These are phyloP conservation scores for Aureobasidium melanogenum DNA, from an alignment of 2,329 filamentous ascomycete species.

Conservation along the genomic window DNA sequence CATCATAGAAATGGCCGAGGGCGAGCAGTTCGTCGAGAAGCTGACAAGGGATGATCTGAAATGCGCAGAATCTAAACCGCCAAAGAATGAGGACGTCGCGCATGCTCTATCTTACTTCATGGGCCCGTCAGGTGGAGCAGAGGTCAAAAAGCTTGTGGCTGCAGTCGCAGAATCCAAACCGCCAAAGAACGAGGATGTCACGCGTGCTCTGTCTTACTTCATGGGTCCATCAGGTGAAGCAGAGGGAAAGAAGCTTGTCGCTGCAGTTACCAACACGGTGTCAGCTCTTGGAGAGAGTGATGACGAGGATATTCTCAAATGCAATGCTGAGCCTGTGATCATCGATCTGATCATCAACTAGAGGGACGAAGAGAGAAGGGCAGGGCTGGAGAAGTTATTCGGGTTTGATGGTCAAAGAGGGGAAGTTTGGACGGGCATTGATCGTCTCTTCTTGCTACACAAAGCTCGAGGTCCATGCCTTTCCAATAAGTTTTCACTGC, in stretches of 20 bases:
- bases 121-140: background rate
- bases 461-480: too few relatives aligned
- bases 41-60: background rate
- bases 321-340: background rate
- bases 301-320: background rate
- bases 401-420: background rate
- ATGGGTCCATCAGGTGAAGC: background rate
- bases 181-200: background rate
- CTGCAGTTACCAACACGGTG: background rate
- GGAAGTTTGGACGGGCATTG: too few relatives aligned
- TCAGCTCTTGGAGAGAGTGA: background rate
- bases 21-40: background rate
- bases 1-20: background rate
- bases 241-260: background rate
- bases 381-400: background rate
- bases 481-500: too few relatives aligned
- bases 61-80: background rate
- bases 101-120: background rate
- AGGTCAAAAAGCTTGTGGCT: background rate
- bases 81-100: background rate
- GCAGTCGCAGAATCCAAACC: background rate
- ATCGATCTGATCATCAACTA: background rate
- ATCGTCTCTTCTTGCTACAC: too few relatives aligned
- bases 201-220: background rate
- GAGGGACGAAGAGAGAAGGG: background rate